Base-by-base conservation (phyloP, 1,284 basidiomycete species). In the Kalmanozyma brasiliensis region DNA sequence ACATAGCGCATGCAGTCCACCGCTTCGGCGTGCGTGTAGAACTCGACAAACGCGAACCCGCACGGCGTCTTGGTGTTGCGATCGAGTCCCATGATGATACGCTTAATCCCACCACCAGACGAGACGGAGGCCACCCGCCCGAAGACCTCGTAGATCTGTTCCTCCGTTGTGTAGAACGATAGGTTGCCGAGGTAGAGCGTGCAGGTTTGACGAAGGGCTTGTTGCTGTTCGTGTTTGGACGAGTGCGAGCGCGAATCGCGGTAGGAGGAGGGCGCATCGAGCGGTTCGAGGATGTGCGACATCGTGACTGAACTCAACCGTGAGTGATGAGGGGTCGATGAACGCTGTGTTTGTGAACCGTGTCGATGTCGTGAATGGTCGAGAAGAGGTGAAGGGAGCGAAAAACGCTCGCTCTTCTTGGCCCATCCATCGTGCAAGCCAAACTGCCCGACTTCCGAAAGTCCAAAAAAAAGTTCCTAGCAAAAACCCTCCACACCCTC, bases 41-140 rank as follows among this genome's bases (percentile, higher is more conserved):
- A 99, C 81, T 99, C 96, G 58, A 99, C 96, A 79, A 99, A 99
- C 76, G 95, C 97, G 83, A 99, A 99, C 1, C 96, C 96, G 81
- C 96, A 99, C 0, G 96, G 96, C 44, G 96, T 98, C 92, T 94
- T 90, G 44, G 91, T 91, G 82, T 98, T 93, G 57, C 96, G 87
- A 85, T 99, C 96, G 34, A 99, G 86, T 23, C 96, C 96, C 96
- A 99, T 98, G 78, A 99, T 98, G 74, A 99, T 96, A 69, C 95
- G 89, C 83, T 98, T 98, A 74, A 99, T 94, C 29, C 94, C 94
- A 33, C 94, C 94, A 37, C 94, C 94, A 65, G 93, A 90, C 73
- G 93, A 91, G 1, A 92, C 88, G 70, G 87, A 90, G 36, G 93
- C 89, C 74, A 94, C 96, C 85, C 93, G 92, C 57, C 90, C 89